Evolutionary conservation across 1,284 basidiomycete species (phyloP).

Genomic region (Boletus mariae): DNA sequence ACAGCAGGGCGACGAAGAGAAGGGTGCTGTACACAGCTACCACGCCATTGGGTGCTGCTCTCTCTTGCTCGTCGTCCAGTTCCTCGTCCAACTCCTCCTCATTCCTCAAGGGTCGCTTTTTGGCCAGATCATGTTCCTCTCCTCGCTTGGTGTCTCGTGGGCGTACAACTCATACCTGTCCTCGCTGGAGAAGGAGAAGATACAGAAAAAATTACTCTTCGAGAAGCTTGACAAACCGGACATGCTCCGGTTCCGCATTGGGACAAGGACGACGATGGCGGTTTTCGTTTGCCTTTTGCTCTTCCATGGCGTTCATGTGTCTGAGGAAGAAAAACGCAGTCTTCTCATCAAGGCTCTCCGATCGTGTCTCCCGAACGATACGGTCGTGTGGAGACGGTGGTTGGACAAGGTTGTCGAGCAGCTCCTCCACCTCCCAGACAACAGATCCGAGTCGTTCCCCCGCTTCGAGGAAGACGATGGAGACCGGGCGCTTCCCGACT

Average conservation of each 20-base stretch:
- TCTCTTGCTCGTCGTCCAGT: constrained; percentile 23
- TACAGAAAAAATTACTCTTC: constrained; percentile 22
- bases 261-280: constrained; percentile 15
- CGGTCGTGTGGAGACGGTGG: constrained; percentile 22
- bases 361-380: constrained; percentile 19
- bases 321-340: background rate
- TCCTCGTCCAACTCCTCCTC: constrained; percentile 27
- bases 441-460: background rate
- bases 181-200: constrained; percentile 24
- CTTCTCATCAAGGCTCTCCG: constrained; percentile 5
- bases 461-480: constrained; percentile 2
- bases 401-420: constrained; percentile 14
- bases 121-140: constrained; percentile 30
- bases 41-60: constrained; percentile 17
- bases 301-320: constrained; percentile 8
- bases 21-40: background rate
- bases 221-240: constrained; percentile 6
- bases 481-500: too few relatives aligned
- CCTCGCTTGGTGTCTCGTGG: constrained; percentile 27
- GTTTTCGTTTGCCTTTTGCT: constrained; percentile 20
- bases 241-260: constrained; percentile 11
- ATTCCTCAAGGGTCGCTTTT: constrained; percentile 27
- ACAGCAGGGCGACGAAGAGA: background rate
- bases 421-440: constrained; percentile 1
- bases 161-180: constrained; percentile 25